Conservation (phyloP, 345 rosid genomes). For the Aquilaria yunnanensis region DNA sequence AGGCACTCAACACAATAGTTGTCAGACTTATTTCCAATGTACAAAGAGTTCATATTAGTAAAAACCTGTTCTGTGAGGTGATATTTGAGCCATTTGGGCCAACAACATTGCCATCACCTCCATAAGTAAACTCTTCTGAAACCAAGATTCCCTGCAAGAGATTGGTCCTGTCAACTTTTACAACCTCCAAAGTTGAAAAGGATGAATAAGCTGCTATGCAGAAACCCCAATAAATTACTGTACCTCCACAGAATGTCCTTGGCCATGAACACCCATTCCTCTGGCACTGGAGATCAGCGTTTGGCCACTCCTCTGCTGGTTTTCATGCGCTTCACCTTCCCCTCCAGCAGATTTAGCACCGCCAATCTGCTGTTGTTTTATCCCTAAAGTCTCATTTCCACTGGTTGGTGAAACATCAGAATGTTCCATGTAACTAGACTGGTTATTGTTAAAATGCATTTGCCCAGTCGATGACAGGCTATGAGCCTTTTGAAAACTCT, state of each 20-base stretch:
- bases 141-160: constrained; percentile 20
- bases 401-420: constrained; percentile 9
- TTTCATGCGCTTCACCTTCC: constrained; percentile 18
- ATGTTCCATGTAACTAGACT: constrained; percentile 13
- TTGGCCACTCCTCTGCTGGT: constrained; percentile 17
- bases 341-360: constrained; percentile 4
- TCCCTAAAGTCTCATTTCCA: constrained; percentile 16
- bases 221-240: constrained; percentile 20
- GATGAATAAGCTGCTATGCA: constrained; percentile 13
- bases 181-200: neutral
- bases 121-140: constrained; percentile 23
- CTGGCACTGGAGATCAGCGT: constrained; percentile 19
- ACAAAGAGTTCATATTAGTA: neutral
- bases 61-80: constrained; percentile 28
- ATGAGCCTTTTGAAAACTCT: constrained; percentile 11
- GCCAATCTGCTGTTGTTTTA: constrained; percentile 14
- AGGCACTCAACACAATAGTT: neutral
- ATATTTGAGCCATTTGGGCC: constrained; percentile 22
- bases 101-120: constrained; percentile 19
- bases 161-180: neutral
- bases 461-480: constrained; percentile 8
- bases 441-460: constrained; percentile 6
- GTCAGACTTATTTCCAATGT: constrained; percentile 6
- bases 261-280: constrained; percentile 15
- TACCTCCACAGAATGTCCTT: constrained; percentile 19